Conservation (phyloP, 2,329 filamentous ascomycete genomes). For the Sarocladium brachiariae region DNA sequence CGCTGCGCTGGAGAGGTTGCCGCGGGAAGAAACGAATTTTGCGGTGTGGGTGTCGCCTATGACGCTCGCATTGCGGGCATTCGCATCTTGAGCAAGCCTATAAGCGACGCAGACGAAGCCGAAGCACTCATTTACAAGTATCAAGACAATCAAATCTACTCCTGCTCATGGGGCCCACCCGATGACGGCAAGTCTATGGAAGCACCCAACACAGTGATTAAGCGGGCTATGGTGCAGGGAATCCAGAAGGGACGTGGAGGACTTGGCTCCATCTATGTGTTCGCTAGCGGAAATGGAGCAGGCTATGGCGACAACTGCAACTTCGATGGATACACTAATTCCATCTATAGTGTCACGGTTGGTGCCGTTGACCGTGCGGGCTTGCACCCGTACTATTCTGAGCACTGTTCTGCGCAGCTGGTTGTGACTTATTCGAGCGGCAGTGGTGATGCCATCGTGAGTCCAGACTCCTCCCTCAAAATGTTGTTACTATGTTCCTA, state of each 20-base stretch:
- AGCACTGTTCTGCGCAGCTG: constrained; percentile 89
- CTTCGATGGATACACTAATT: constrained; percentile 98
- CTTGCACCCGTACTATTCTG: constrained; percentile 90
- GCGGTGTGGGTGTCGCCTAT: constrained; percentile 93
- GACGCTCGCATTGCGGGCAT: constrained; percentile 85
- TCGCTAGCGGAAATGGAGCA: constrained; percentile 90
- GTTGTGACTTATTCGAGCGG: constrained; percentile 97
- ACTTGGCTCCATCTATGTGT: constrained; percentile 88
- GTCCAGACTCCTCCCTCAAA: constrained; percentile 19
- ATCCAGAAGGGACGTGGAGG: constrained; percentile 80
- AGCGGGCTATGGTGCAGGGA: constrained; percentile 83
- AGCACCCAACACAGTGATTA: constrained; percentile 80
- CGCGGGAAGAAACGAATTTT: constrained; percentile 86
- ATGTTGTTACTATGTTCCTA: not conserved
- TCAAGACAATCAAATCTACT: constrained; percentile 93
- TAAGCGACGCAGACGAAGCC: constrained; percentile 89
- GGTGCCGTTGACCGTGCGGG: constrained; percentile 86
- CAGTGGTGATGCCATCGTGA: constrained; percentile 71
- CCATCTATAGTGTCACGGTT: constrained; percentile 97
- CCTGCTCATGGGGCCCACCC: constrained; percentile 95
- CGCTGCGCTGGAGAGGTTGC: constrained; percentile 91
- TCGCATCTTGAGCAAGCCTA: constrained; percentile 84
- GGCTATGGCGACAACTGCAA: constrained; percentile 90
- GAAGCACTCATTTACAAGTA: constrained; percentile 87
- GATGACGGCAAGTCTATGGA: constrained; percentile 95